A percentile compares a stretch with the other conserved stretches of the same genome.
Evolutionary conservation across 1,284 basidiomycete species (phyloP).

Genomic region (Cystobasidium sp.): DNA sequence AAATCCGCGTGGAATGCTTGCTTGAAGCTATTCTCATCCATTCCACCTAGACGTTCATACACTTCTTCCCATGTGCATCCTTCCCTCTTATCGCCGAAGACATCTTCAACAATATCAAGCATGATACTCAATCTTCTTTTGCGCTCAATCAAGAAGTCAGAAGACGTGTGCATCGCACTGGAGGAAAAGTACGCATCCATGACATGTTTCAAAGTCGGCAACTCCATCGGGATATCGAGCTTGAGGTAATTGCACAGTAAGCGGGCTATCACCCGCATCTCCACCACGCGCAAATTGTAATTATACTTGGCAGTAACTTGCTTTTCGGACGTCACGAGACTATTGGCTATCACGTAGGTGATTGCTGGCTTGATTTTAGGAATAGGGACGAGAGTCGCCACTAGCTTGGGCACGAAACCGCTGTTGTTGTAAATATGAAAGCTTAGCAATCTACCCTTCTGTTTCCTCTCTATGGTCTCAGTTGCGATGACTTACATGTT

Average conservation of each 20-base stretch:
- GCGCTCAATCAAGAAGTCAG: slow-evolving; percentile 47
- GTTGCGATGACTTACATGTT: slow-evolving; percentile 47
- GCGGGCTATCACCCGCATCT: slow-evolving; percentile 76
- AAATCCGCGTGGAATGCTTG: slow-evolving; percentile 49
- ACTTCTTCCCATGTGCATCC: slow-evolving; percentile 51
- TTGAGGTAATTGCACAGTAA: slow-evolving; percentile 63
- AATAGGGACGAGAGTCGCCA: slow-evolving; percentile 66
- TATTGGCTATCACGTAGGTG: slow-evolving; percentile 80
- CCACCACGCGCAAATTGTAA: slow-evolving; percentile 83
- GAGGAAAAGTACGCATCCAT: slow-evolving; percentile 43
- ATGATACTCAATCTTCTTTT: slow-evolving; percentile 46
- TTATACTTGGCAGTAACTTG: slow-evolving; percentile 72
- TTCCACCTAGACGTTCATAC: slow-evolving; percentile 42
- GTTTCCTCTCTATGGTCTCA: neutral
- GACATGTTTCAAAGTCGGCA: slow-evolving; percentile 46
- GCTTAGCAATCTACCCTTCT: neutral
- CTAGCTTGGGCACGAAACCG: slow-evolving; percentile 73
- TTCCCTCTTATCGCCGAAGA: slow-evolving; percentile 45
- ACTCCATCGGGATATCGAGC: slow-evolving; percentile 37
- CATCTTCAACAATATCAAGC: slow-evolving; percentile 46
- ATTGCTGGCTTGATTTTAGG: slow-evolving; percentile 54
- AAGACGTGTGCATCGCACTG: slow-evolving; percentile 36
- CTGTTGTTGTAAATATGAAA: neutral
- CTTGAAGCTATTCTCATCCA: slow-evolving; percentile 39
- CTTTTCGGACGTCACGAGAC: slow-evolving; percentile 73